phyloP scores from a whole-genome alignment of 2,329 filamentous ascomycete species.

The Epichloe baconii region DNA sequence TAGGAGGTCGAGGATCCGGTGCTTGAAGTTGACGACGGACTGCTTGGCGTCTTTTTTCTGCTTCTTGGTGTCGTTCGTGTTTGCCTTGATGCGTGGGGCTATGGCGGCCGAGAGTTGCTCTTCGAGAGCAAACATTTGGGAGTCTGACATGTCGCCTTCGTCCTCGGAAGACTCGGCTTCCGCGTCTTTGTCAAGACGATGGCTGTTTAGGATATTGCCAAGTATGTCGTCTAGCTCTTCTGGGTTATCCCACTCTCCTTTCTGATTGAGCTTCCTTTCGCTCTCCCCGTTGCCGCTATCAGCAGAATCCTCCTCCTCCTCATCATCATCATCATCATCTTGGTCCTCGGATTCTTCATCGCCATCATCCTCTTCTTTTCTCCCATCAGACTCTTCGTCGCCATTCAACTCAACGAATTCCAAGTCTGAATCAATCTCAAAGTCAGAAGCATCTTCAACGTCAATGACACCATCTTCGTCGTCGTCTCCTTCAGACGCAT shows the following conservation, averaged over 20 bases:
- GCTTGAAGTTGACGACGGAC: slow-evolving; percentile 88
- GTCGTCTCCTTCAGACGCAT: slow-evolving; percentile 27
- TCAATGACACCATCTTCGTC: slow-evolving; percentile 20
- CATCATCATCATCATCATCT: slow-evolving; percentile 26
- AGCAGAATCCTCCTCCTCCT: slow-evolving; percentile 11
- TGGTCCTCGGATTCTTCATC: slow-evolving; percentile 11
- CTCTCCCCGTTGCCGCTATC: slow-evolving; percentile 29
- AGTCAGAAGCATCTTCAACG: slow-evolving; percentile 6
- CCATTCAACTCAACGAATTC: slow-evolving; percentile 34
- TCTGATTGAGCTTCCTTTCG: slow-evolving; percentile 26
- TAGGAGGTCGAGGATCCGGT: slow-evolving; percentile 77
- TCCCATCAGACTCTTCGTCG: slow-evolving; percentile 25
- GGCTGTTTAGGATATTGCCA: slow-evolving; percentile 64
- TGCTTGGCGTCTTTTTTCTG: slow-evolving; percentile 80
- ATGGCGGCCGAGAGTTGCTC: slow-evolving; percentile 75
- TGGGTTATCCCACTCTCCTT: slow-evolving; percentile 27
- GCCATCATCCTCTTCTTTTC: slow-evolving; percentile 12
- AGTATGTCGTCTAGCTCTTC: slow-evolving; percentile 58
- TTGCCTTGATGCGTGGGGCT: slow-evolving; percentile 53
- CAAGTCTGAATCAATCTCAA: slow-evolving; percentile 30
- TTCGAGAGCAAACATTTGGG: slow-evolving; percentile 87
- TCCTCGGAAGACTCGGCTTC: slow-evolving; percentile 43
- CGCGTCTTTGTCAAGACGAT: slow-evolving; percentile 45
- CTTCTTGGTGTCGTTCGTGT: slow-evolving; percentile 55
- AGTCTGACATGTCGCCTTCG: slow-evolving; percentile 83